Evolutionary conservation across 306 rosid genomes (phyloP), one percentile per base, ranked within the genome.

Genomic region (Acacia acuminata): DNA sequence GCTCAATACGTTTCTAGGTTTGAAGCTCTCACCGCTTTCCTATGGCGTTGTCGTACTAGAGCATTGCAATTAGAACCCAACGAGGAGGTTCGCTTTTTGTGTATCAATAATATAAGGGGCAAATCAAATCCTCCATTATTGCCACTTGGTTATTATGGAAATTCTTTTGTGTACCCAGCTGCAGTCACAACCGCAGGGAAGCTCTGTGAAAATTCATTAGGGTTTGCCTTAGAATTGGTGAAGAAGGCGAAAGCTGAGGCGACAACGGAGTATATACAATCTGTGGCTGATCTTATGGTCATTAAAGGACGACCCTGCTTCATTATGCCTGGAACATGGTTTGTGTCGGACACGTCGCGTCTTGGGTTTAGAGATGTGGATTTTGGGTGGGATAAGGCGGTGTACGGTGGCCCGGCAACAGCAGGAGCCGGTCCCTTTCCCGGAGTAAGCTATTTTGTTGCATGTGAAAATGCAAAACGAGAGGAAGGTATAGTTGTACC

Each of bases 331-430:
- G n/a, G 47, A 44, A 3, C 48, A 8, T 38, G 48, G 48, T 3
- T 36, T 9, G 16, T 68, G 30, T 68, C 48, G 0, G 0, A 38
- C 9, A 0, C 17, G 0, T 16, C 44, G 1, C 71, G 24, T 7
- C 4, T 16, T 16, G 71, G 72, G 25, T 36, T 67, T 4, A 67
- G 47, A 19, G 72, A 36, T 19, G 45, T 67, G 6, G 72, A 91
- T 69, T 91, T 87, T 34, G 95, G 97, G 2, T 89, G 94, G 93
- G 93, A 91, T 3, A 71, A 68, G 19, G 82, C 91, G 0, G 11
- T 75, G 0, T 88, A 60, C 70, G 84, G 73, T n/a, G 90, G 88
- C 8, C 53, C 12, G 0, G 79, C 87, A 3, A 24, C 12, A 12
- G 79, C 65, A 3, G 80, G 66, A 17, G 73, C 25, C 1, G 81